Percentiles rank a stretch among this genome's conserved stretches.
Conservation (phyloP, 2,329 filamentous ascomycete species). For the Botrytis elliptica region DNA sequence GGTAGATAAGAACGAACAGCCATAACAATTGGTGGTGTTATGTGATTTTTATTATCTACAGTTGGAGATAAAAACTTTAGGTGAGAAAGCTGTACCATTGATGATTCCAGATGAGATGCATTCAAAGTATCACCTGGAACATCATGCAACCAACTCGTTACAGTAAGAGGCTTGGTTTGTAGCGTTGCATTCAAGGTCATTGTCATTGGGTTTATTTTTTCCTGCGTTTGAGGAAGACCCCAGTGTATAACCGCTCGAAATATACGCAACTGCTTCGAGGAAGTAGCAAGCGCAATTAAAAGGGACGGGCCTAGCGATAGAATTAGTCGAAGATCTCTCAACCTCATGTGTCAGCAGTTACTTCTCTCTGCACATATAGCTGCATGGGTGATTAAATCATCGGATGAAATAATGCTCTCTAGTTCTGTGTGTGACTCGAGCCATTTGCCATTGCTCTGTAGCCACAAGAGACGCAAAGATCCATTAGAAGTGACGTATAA, state of each 20-base stretch:
- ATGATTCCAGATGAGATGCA: slow-evolving; percentile 48
- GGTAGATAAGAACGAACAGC: slow-evolving; percentile 67
- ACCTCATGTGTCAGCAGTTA: slow-evolving; percentile 41
- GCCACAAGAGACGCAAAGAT: slow-evolving; percentile 71
- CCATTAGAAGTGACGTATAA: slow-evolving; percentile 75
- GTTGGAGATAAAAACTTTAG: slow-evolving; percentile 66
- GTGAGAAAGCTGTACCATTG: slow-evolving; percentile 66
- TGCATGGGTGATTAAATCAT: slow-evolving; percentile 78
- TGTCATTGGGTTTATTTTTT: slow-evolving; percentile 51
- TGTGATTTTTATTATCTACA: slow-evolving; percentile 49
- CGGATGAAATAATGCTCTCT: slow-evolving; percentile 68
- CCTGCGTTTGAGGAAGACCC: slow-evolving; percentile 59
- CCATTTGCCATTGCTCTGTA: slow-evolving; percentile 70
- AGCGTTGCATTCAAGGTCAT: slow-evolving; percentile 53
- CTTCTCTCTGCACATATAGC: slow-evolving; percentile 73
- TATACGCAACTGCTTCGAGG: slow-evolving; percentile 69
- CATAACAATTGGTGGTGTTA: slow-evolving; percentile 60
- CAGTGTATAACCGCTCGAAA: slow-evolving; percentile 74
- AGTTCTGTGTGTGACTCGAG: slow-evolving; percentile 72
- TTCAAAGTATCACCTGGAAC: slow-evolving; percentile 32
- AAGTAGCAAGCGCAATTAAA: slow-evolving; percentile 65
- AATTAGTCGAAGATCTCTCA: slow-evolving; percentile 21
- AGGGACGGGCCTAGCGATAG: slow-evolving; percentile 45
- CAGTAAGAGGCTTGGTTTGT: slow-evolving; percentile 55
- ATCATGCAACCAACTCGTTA: slow-evolving; percentile 51